Percentiles rank a stretch among this genome's conserved stretches.
Evolutionary conservation across 2,329 filamentous ascomycete species (phyloP).

Genomic region (Claviceps sp.): DNA sequence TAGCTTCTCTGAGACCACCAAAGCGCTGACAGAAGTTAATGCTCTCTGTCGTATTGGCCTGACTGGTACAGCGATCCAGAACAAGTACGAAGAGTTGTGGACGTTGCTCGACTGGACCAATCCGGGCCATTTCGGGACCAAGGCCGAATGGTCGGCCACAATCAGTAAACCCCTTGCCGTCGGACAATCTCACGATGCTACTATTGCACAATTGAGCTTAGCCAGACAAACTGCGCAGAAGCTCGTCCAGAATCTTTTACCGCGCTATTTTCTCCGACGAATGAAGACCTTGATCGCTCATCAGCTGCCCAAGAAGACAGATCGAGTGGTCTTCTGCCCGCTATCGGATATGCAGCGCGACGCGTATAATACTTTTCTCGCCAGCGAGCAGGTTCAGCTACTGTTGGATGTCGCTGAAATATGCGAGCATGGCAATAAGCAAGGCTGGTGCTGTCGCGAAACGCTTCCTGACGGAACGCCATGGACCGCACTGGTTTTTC

Average conservation of each 20-base stretch:
- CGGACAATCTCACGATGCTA: slow-evolving; percentile 89
- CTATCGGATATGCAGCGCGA: slow-evolving; percentile 67
- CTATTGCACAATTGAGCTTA: slow-evolving; percentile 63
- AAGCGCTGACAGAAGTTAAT: slow-evolving; percentile 82
- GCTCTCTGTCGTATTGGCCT: slow-evolving; percentile 84
- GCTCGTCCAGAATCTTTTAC: slow-evolving; percentile 75
- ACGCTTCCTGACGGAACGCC: slow-evolving; percentile 45
- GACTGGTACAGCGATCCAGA: slow-evolving; percentile 93
- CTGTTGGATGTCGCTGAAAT: slow-evolving; percentile 54
- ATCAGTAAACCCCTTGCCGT: slow-evolving; percentile 71
- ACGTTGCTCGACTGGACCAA: slow-evolving; percentile 93
- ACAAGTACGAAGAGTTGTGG: slow-evolving; percentile 96
- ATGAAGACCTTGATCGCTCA: slow-evolving; percentile 89
- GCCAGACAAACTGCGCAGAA: slow-evolving; percentile 73
- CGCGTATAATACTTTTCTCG: slow-evolving; percentile 73
- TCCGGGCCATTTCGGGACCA: slow-evolving; percentile 53
- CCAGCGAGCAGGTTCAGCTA: slow-evolving; percentile 51
- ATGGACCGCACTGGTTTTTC: slow-evolving; percentile 74
- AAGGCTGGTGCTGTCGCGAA: slow-evolving; percentile 69
- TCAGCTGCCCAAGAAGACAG: slow-evolving; percentile 87
- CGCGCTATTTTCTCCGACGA: slow-evolving; percentile 77
- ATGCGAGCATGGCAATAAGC: slow-evolving; percentile 52
- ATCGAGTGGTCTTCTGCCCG: slow-evolving; percentile 89
- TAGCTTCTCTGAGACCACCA: slow-evolving; percentile 59
- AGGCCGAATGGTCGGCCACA: slow-evolving; percentile 63